Conservation (phyloP, 192 early-diverging fungal species). For the Mortierella hygrophila region DNA sequence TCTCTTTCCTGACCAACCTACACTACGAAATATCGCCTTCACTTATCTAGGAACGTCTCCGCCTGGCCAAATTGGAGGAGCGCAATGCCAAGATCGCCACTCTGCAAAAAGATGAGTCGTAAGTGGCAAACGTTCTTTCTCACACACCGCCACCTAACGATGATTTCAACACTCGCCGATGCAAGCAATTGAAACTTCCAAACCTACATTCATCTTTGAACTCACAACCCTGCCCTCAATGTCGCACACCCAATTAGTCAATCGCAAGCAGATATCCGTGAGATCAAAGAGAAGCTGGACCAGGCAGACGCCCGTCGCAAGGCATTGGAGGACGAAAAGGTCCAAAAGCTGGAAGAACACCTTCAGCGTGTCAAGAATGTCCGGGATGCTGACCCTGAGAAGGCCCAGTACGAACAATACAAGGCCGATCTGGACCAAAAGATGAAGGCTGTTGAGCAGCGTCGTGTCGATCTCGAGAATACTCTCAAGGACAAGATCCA, state of each 20-base stretch:
- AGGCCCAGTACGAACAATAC: slow-evolving; percentile 44
- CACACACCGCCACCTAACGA: neutral
- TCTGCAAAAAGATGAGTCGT: slow-evolving; percentile 52
- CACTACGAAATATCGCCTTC: neutral
- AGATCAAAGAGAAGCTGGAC: slow-evolving; percentile 47
- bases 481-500: slow-evolving; percentile 52
- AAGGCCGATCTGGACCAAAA: slow-evolving; percentile 47
- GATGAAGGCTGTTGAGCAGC: slow-evolving; percentile 53
- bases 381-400: slow-evolving; percentile 32
- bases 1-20: neutral
- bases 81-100: slow-evolving; percentile 47
- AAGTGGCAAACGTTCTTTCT: neutral
- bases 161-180: neutral
- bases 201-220: no score
- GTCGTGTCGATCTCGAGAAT: slow-evolving; percentile 37
- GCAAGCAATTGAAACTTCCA: neutral
- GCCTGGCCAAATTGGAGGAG: slow-evolving; percentile 39
- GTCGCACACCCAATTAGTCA: neutral
- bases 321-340: slow-evolving; percentile 48
- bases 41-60: slow-evolving; percentile 36
- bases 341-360: slow-evolving; percentile 46
- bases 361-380: slow-evolving; percentile 31
- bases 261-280: slow-evolving; percentile 38
- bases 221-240: neutral
- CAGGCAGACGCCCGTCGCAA: slow-evolving; percentile 49